Conservation (phyloP, 2,329 filamentous ascomycete species). For the Onygenales sp. region DNA sequence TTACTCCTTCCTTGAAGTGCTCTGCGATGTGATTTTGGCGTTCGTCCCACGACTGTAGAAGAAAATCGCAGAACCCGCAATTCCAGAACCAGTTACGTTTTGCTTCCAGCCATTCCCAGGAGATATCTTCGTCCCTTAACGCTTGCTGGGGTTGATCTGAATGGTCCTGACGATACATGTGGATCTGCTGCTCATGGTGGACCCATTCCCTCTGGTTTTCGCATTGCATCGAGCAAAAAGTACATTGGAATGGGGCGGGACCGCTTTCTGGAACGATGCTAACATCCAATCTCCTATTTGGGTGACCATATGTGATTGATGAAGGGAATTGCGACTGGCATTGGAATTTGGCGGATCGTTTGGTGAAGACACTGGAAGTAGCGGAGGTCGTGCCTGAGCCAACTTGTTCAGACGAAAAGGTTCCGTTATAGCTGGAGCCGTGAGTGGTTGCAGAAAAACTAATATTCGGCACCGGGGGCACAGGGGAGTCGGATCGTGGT, state of each 20-base stretch:
- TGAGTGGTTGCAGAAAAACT: neutral
- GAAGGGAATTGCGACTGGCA: neutral
- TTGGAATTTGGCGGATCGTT: neutral
- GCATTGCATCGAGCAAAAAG: conserved; percentile 8
- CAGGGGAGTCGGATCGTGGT: neutral
- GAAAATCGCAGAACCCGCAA: conserved; percentile 9
- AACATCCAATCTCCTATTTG: conserved; percentile 3
- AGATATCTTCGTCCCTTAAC: neutral
- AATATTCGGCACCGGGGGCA: too few species aligned
- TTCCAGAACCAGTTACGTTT: conserved; percentile 10
- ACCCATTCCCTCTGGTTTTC: conserved; percentile 6
- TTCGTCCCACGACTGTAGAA: conserved; percentile 10
- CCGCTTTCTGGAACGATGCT: neutral
- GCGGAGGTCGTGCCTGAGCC: neutral
- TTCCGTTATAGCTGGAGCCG: neutral
- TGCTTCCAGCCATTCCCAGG: conserved; percentile 6
- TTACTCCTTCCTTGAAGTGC: conserved; percentile 8
- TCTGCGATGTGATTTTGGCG: conserved; percentile 10
- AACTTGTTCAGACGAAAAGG: neutral
- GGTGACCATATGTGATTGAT: neutral
- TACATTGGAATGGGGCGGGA: conserved; percentile 7
- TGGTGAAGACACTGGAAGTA: neutral
- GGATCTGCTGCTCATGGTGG: conserved; percentile 6
- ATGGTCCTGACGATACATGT: conserved; percentile 3
- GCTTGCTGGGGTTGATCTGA: neutral